Evolutionary conservation across 2,329 filamentous ascomycete genomes (phyloP).

Genomic region (Penicillium sp.): DNA sequence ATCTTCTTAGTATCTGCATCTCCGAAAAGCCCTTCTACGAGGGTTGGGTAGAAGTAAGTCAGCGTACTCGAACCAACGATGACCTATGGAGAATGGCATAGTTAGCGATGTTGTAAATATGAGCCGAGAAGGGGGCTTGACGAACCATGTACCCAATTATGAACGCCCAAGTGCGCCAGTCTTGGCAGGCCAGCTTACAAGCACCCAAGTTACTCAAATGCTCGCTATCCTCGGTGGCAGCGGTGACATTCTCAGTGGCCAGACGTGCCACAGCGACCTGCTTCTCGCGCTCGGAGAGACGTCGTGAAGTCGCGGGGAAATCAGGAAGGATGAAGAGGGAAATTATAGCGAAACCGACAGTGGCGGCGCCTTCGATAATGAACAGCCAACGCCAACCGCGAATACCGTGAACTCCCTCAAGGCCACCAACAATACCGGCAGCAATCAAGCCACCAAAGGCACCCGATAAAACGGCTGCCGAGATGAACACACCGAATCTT

Average conservation of each 20-base stretch:
- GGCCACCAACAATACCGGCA: constrained; percentile 48
- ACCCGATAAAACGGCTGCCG: constrained; percentile 57
- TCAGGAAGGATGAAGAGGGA: constrained; percentile 50
- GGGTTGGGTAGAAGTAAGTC: constrained; percentile 34
- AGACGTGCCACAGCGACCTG: constrained; percentile 26
- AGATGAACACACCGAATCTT: constrained; percentile 58
- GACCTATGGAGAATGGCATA: no score
- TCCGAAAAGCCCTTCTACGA: constrained; percentile 26
- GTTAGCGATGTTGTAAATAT: no score
- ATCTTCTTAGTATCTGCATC: constrained; percentile 25
- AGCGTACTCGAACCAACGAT: constrained; percentile 40
- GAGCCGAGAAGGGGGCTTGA: no score
- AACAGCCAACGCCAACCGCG: constrained; percentile 56
- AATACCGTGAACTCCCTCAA: constrained; percentile 48
- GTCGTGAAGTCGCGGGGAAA: constrained; percentile 49
- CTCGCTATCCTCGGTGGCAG: constrained; percentile 12
- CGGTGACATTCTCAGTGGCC: constrained; percentile 18
- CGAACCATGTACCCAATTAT: constrained; percentile 47
- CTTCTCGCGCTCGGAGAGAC: constrained; percentile 34
- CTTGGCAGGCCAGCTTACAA: constrained; percentile 13
- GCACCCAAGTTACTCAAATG: constrained; percentile 19
- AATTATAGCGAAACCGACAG: constrained; percentile 45
- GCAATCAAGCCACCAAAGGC: constrained; percentile 54
- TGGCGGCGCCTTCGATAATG: constrained; percentile 46
- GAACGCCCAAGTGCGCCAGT: constrained; percentile 43